phyloP scores from a whole-genome alignment of 2,329 filamentous ascomycete species.

The Phialophora chinensis region DNA sequence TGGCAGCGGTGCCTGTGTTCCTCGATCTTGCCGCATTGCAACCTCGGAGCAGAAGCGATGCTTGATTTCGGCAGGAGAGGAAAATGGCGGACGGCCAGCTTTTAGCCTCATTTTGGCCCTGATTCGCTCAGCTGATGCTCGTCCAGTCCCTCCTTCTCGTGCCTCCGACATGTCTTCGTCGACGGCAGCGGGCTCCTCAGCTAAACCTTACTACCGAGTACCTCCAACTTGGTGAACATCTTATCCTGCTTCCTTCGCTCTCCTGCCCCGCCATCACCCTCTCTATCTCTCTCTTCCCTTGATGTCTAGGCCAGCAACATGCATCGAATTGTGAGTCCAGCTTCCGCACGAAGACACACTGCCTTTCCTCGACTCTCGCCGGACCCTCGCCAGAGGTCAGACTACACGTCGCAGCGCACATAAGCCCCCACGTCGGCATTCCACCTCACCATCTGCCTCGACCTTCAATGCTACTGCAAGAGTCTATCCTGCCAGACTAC shows the following conservation, averaged over 20 bases:
- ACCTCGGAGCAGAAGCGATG: constrained; percentile 13
- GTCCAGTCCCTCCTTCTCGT: neutral
- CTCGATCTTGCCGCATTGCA: constrained; percentile 13
- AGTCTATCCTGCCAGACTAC: constrained; percentile 1
- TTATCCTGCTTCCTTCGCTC: neutral
- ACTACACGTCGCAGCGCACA: constrained; percentile 11
- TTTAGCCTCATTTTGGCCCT: constrained; percentile 8
- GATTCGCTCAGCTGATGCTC: constrained; percentile 15
- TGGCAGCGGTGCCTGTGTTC: constrained; percentile 3
- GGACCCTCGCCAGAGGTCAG: constrained; percentile 28
- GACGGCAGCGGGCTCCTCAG: neutral
- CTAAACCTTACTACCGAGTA: constrained; percentile 1
- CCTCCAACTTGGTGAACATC: constrained; percentile 3
- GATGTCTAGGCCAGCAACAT: constrained; percentile 29
- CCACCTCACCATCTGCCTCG: constrained; percentile 1
- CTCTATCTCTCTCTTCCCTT: constrained; percentile 16
- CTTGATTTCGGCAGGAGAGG: constrained; percentile 10
- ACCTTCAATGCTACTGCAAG: constrained; percentile 21
- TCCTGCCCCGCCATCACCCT: constrained; percentile 4
- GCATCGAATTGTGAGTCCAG: constrained; percentile 27
- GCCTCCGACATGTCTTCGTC: constrained; percentile 16
- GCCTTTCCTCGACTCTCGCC: constrained; percentile 26
- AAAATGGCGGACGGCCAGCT: constrained; percentile 5
- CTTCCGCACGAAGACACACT: constrained; percentile 25
- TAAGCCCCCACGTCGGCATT: neutral